Evolutionary conservation across 2,329 filamentous ascomycete species (phyloP), one percentile per base, ranked within the genome.

Genomic region (Rhinocladiella similis): DNA sequence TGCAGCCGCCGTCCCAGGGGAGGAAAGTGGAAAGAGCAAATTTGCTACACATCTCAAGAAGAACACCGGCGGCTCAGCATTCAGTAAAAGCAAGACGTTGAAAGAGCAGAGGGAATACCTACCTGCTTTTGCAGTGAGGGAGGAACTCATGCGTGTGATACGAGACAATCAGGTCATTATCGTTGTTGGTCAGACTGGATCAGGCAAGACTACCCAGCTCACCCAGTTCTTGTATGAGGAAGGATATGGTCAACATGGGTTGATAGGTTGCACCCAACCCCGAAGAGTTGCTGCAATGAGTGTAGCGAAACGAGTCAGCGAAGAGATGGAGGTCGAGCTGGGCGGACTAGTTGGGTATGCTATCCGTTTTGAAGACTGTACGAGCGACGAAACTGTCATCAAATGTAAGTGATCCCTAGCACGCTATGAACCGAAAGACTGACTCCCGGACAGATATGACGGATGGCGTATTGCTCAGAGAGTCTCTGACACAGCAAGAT

Each of bases 331-430:
- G 65, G 91, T 96, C 43, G 87, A 87, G 54, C 79, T 99, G 9
- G 94, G 94, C 47, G 87, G 88, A 54, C 83, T 87, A 0, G 95
- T 99, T 36, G 94, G 94, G 27, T 99, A 99, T 72, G 91, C 94
- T 1, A 99, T 99, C 70, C 91, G 94, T 52, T 99, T 99, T 67
- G 94, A 99, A 70, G 95, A 99, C 71, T 97, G 92, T 72, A 99
- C 94, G 1, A 96, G 91, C 77, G 91, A 91, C 65, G 89, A 97
- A 56, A 99, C 94, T 0, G 81, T 87, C 57, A 97, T 99, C 76
- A 99, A 99, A 74, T 99, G 76, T 78, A 66, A 71, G 74, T 72
- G 22, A 33, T 16, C 25, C 29, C 36, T 43, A 20, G n/a, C 52
- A 6, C 42, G 20, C 4, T 7, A 14, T 25, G 43, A 46, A 7